These are phyloP conservation scores for Geotrichum bryndzae DNA, from an alignment of 1,139 yeast species.

Conservation along the genomic window DNA sequence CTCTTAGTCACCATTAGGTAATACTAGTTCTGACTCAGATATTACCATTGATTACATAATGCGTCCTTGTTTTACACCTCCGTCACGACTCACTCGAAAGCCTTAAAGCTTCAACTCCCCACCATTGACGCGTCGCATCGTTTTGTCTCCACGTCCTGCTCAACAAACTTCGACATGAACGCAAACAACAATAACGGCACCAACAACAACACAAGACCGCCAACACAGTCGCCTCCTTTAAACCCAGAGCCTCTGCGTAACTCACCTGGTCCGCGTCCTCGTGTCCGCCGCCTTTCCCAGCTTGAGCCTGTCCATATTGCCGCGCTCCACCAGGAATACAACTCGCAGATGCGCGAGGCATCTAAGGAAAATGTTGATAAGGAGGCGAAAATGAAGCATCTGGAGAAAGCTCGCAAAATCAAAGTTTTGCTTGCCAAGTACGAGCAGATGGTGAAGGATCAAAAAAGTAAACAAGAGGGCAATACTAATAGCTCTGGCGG, in stretches of 20 bases:
- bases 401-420: constrained; percentile 17
- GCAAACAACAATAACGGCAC: neutral
- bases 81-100: neutral
- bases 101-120: neutral
- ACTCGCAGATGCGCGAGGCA: constrained; percentile 16
- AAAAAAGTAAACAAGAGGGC: neutral
- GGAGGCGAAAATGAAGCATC: constrained; percentile 15
- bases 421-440: constrained; percentile 16
- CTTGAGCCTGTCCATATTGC: constrained; percentile 18
- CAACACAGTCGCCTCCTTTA: neutral
- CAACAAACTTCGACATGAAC: neutral
- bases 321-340: constrained; percentile 18
- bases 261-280: constrained; percentile 14
- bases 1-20: neutral
- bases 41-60: neutral
- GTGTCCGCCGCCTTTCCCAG: constrained; percentile 17
- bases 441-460: constrained; percentile 14
- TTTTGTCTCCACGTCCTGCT: neutral
- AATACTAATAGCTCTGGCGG: neutral
- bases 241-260: neutral
- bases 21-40: neutral
- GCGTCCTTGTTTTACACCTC: neutral
- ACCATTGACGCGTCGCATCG: neutral
- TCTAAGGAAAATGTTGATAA: constrained; percentile 9
- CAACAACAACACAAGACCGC: neutral